A percentile compares a stretch with the other conserved stretches of the same genome.
phyloP scores from a whole-genome alignment of 2,329 filamentous ascomycete species.

The Alternaria panax region DNA sequence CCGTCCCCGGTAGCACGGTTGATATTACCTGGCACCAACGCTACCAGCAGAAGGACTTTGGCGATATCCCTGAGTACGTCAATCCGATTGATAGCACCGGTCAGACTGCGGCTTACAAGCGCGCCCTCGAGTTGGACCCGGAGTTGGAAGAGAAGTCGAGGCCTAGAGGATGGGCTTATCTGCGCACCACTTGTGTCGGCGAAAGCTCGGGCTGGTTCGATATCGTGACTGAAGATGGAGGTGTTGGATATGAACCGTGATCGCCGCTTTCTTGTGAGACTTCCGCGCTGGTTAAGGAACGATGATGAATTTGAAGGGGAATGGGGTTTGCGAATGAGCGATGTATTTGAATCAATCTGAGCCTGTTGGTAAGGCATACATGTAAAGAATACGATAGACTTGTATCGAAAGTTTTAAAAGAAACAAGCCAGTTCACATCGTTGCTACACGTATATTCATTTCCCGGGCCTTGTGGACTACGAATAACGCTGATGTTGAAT shows the following conservation, averaged over 20 bases:
- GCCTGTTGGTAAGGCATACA: not conserved
- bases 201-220: not conserved
- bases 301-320: not conserved
- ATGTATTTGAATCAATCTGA: not conserved
- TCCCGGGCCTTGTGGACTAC: not conserved
- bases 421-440: not conserved
- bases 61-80: not conserved
- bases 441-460: not conserved
- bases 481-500: not conserved
- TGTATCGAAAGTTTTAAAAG: not conserved
- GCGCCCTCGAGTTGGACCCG: not conserved
- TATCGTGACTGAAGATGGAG: constrained; percentile 1
- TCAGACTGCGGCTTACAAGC: constrained; percentile 1
- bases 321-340: not conserved
- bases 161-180: not conserved
- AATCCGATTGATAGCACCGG: not conserved
- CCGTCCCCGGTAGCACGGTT: not conserved
- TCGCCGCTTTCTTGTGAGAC: not conserved
- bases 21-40: constrained; percentile 26
- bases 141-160: not conserved
- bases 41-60: constrained; percentile 26
- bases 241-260: not conserved
- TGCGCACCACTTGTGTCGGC: not conserved
- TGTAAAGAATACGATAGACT: not conserved
- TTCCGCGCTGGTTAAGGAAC: not conserved